phyloP scores from a whole-genome alignment of 2,329 filamentous ascomycete species.

The Ophiocordyceps robertsii region DNA sequence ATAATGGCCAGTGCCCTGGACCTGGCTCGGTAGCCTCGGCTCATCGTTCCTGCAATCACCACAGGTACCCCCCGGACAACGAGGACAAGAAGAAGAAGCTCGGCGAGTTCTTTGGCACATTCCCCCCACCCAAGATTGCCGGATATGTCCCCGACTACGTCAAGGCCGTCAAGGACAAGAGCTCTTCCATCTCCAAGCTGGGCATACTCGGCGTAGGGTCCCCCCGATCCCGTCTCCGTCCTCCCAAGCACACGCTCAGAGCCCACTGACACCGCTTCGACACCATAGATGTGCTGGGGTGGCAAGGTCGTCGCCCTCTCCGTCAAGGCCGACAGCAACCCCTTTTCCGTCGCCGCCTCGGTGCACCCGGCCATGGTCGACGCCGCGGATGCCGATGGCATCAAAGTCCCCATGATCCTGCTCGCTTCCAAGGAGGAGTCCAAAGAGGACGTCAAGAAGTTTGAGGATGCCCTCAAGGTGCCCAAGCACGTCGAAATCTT shows the following conservation, averaged over 20 bases:
- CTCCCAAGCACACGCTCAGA: not conserved
- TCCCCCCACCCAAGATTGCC: constrained; percentile 32
- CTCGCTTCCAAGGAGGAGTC: constrained; percentile 55
- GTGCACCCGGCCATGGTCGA: constrained; percentile 53
- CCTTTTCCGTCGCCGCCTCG: constrained; percentile 39
- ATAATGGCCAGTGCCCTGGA: no score
- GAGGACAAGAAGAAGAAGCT: constrained; percentile 49
- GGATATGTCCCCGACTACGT: constrained; percentile 40
- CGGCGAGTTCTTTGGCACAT: constrained; percentile 41
- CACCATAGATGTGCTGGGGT: constrained; percentile 51
- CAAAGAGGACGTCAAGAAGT: constrained; percentile 39
- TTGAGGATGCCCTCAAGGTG: constrained; percentile 36
- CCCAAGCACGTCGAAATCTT: constrained; percentile 54
- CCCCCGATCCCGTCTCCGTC: not conserved
- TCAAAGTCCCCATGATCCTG: constrained; percentile 48
- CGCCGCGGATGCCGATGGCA: constrained; percentile 41
- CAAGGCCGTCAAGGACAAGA: constrained; percentile 35
- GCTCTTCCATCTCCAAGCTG: constrained; percentile 43
- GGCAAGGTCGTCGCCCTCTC: constrained; percentile 49
- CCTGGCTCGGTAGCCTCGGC: no score
- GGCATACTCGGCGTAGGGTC: constrained; percentile 44
- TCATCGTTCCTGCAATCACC: not conserved
- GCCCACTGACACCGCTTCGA: not conserved
- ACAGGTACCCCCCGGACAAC: constrained; percentile 47
- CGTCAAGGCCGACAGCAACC: constrained; percentile 34